Evolutionary conservation across 768 basidiomycete genomes (phyloP).

Genomic region (Auricularia sp.): DNA sequence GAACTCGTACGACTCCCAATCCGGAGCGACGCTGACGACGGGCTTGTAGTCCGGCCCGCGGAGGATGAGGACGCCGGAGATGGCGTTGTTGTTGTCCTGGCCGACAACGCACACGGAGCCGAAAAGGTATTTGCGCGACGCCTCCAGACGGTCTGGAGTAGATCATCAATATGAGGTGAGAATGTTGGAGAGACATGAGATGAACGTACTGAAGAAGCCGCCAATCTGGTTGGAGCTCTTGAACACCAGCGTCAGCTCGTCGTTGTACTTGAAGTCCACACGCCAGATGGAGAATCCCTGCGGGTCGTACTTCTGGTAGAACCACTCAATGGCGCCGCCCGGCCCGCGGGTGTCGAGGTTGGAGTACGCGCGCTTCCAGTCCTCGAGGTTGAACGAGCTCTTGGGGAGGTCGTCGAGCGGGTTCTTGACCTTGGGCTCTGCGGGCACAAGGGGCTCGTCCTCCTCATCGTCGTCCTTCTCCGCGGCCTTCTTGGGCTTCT

Average conservation of each 20-base stretch:
- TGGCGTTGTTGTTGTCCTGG: slow-evolving; percentile 61
- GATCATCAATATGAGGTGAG: neutral
- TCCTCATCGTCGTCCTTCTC: slow-evolving; percentile 61
- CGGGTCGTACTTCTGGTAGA: slow-evolving; percentile 90
- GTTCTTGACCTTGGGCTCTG: slow-evolving; percentile 88
- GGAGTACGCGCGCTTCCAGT: slow-evolving; percentile 97
- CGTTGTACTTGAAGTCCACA: slow-evolving; percentile 94
- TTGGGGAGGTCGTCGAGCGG: slow-evolving; percentile 88
- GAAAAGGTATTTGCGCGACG: slow-evolving; percentile 92
- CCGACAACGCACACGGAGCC: slow-evolving; percentile 90
- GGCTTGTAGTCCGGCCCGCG: slow-evolving; percentile 68
- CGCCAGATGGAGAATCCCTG: slow-evolving; percentile 87
- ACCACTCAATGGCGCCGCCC: slow-evolving; percentile 83
- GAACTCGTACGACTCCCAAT: slow-evolving; percentile 85
- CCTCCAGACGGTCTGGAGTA: slow-evolving; percentile 75
- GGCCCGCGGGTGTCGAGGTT: slow-evolving; percentile 92
- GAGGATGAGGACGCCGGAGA: slow-evolving; percentile 71
- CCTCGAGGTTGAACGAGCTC: slow-evolving; percentile 80
- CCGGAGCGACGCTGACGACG: slow-evolving; percentile 74
- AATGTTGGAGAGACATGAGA: too few species aligned
- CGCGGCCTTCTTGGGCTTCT: slow-evolving; percentile 50
- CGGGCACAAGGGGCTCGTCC: slow-evolving; percentile 60
- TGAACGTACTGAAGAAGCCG: slow-evolving; percentile 64
- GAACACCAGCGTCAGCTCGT: slow-evolving; percentile 83
- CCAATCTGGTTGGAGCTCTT: slow-evolving; percentile 92